Conservation (phyloP, 139 green algal genomes). For the Haematococcus lacustris region DNA sequence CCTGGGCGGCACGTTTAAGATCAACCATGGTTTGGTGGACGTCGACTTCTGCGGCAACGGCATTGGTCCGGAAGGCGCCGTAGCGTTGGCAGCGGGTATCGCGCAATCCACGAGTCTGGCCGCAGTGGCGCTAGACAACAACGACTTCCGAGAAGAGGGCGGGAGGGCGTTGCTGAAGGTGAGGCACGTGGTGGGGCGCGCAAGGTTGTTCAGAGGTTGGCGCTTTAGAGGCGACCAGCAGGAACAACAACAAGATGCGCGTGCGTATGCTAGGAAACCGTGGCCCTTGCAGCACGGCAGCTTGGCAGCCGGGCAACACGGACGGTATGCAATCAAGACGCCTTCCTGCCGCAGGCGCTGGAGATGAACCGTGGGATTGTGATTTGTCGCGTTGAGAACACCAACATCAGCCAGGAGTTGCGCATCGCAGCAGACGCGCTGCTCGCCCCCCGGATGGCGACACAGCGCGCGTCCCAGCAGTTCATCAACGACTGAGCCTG, state of each 20-base stretch:
- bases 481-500: too few relatives aligned
- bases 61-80: slow-evolving; percentile 26
- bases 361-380: slow-evolving; percentile 27
- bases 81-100: slow-evolving; percentile 25
- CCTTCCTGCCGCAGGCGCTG: slow-evolving; percentile 11
- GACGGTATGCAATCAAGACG: neutral
- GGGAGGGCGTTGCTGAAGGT: slow-evolving; percentile 20
- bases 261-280: neutral
- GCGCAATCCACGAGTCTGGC: slow-evolving; percentile 20
- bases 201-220: neutral
- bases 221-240: too few relatives aligned
- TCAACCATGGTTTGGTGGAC: slow-evolving; percentile 41
- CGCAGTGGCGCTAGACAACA: slow-evolving; percentile 38
- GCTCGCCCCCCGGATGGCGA: slow-evolving; percentile 3
- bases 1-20: slow-evolving; percentile 25
- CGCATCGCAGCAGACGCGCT: slow-evolving; percentile 13
- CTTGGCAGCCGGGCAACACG: neutral
- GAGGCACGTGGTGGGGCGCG: neutral
- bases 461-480: neutral
- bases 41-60: slow-evolving; percentile 38
- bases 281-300: neutral
- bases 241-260: neutral
- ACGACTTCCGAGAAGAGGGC: slow-evolving; percentile 32
- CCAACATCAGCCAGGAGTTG: slow-evolving; percentile 17
- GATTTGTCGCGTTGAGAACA: slow-evolving; percentile 34